A percentile compares a stretch with the other conserved stretches of the same genome.
phyloP scores from a whole-genome alignment of 768 basidiomycete species.

The Rhodosporidiobolus odoratus region DNA sequence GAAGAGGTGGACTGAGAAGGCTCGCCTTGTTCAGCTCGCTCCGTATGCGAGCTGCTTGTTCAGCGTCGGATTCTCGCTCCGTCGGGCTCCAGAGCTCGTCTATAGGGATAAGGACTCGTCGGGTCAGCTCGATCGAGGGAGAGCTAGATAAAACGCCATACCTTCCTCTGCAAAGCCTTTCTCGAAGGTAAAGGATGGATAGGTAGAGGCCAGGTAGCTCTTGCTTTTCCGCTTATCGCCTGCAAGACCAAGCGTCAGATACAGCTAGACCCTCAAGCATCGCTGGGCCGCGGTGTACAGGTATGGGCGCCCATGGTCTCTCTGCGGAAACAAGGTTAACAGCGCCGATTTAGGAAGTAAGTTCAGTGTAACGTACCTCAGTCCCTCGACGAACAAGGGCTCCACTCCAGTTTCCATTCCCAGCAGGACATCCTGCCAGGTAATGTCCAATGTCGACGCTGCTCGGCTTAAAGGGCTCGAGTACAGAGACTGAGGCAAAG shows the following conservation, averaged over 20 bases:
- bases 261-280: neutral
- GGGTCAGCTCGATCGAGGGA: neutral
- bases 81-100: conserved; percentile 40
- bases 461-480: conserved; percentile 41
- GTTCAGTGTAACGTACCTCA: conserved; percentile 21
- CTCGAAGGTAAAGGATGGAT: conserved; percentile 41
- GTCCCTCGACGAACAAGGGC: conserved; percentile 37
- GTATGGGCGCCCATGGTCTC: conserved; percentile 42
- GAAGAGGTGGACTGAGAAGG: neutral
- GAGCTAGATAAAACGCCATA: neutral
- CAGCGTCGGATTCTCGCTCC: conserved; percentile 27
- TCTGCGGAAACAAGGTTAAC: neutral
- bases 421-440: conserved; percentile 38
- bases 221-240: conserved; percentile 41
- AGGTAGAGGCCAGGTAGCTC: conserved; percentile 25
- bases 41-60: conserved; percentile 38
- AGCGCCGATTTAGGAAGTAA: neutral
- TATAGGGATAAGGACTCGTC: neutral
- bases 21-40: conserved; percentile 26
- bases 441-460: conserved; percentile 40
- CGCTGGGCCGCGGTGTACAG: conserved; percentile 4
- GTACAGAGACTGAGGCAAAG: conserved; percentile 41
- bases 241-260: neutral
- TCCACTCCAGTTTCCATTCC: neutral
- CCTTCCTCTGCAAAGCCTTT: conserved; percentile 37